Percentiles rank a stretch among this genome's conserved stretches.
phyloP scores from a whole-genome alignment of 306 rosid species.

The Hylodesmum podocarpum region DNA sequence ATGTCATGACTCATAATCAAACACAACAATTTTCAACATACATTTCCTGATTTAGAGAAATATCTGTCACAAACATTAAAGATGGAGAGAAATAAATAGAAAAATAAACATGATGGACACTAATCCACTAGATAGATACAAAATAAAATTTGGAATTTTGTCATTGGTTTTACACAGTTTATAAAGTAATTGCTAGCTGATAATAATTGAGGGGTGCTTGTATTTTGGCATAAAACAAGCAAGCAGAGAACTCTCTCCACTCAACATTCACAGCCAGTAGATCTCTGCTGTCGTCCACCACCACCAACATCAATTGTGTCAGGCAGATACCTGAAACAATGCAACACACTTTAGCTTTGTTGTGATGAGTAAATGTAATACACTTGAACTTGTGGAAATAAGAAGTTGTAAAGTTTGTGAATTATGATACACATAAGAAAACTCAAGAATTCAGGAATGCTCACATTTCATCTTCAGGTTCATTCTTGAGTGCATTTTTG shows the following conservation, averaged over 20 bases:
- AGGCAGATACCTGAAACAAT: slow-evolving; percentile 71
- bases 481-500: slow-evolving; percentile 97
- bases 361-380: not conserved
- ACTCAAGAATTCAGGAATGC: slow-evolving; percentile 21
- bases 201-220: slow-evolving; percentile 21
- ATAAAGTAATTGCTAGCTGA: slow-evolving; percentile 26
- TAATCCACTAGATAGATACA: slow-evolving; percentile 42
- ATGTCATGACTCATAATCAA: slow-evolving; percentile 12
- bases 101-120: slow-evolving; percentile 22
- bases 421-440: not conserved
- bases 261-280: slow-evolving; percentile 93
- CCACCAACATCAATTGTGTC: slow-evolving; percentile 81
- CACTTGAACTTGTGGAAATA: not conserved
- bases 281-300: slow-evolving; percentile 86
- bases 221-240: slow-evolving; percentile 26
- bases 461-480: slow-evolving; percentile 99
- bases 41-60: slow-evolving; percentile 6
- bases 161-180: slow-evolving; percentile 21
- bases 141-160: slow-evolving; percentile 31
- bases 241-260: slow-evolving; percentile 10
- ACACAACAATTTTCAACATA: slow-evolving; percentile 19
- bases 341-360: not conserved
- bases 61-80: slow-evolving; percentile 15
- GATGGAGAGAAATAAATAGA: slow-evolving; percentile 23
- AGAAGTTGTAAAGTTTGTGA: not conserved